Evolutionary conservation across 257 asterid genomes (phyloP), one percentile per base, ranked within the genome.

Genomic region (Solanum appendiculatum): DNA sequence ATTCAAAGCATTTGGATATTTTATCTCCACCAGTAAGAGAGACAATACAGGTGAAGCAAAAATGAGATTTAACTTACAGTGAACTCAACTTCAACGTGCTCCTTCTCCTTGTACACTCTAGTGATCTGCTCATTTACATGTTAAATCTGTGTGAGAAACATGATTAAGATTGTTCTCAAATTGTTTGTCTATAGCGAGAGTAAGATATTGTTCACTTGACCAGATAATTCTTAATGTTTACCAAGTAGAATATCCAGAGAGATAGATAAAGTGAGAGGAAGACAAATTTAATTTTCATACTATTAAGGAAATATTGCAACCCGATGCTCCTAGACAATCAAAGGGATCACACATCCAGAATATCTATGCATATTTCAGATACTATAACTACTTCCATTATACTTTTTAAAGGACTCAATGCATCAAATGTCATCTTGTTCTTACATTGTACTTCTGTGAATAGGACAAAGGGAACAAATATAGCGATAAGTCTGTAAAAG

Each of bases 41-140:
- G 85, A 48, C 10, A 31, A 81, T 48, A 29, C 42, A 48, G 44
- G 68, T 81, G 42, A 81, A 81, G 85, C 64, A 81, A 48, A 48
- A 16, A 18, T 18, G 6, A 81, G 42, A 83, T 60, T 48, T 6
- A 48, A 88, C 97, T 93, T 92, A 95, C 99, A 86, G 86, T 91
- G 90, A 94, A 97, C 89, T 97, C 99, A 81, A 95, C 88, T 90
- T 97, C 99, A 37, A 89, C 97, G 87, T 97, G 98, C 91, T 94
- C 98, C 93, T 92, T 93, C 51, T 93, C 98, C 92, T 94, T 97
- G 98, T 90, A 96, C 44, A 97, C 98, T 92, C 98, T 93, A 66
- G 99, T 96, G 87, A 92, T 91, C 98, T 97, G 92, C 34, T 70
- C 69, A 91, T 51, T 56, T 70, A 86, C 78, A 64, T 72, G 54